These are phyloP conservation scores for Debaryomycetaceae sp. DNA, from an alignment of 1,139 yeast species.

Conservation along the genomic window DNA sequence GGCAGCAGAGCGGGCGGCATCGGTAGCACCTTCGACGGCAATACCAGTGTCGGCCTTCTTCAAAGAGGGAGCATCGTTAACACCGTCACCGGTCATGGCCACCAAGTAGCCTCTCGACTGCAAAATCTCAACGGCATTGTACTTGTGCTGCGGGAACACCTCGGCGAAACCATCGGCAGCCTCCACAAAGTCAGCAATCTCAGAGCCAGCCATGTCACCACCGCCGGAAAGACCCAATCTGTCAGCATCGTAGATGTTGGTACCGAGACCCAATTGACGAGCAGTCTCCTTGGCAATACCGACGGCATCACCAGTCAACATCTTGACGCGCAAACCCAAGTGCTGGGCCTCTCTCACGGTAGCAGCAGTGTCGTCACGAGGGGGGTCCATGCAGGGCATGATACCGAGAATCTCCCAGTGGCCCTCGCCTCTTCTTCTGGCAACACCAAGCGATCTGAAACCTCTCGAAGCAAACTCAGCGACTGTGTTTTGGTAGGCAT, in stretches of 20 bases:
- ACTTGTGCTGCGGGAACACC: slow-evolving; percentile 95
- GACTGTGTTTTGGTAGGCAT: slow-evolving; percentile 92
- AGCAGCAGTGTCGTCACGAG: slow-evolving; percentile 96
- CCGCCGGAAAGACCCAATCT: slow-evolving; percentile 95
- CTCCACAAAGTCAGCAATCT: slow-evolving; percentile 91
- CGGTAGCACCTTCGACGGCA: slow-evolving; percentile 96
- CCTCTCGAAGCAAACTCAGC: slow-evolving; percentile 98
- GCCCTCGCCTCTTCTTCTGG: slow-evolving; percentile 98
- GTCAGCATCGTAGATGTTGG: slow-evolving; percentile 95
- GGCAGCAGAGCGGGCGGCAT: slow-evolving; percentile 94
- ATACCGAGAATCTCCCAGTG: slow-evolving; percentile 98
- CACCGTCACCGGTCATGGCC: slow-evolving; percentile 99
- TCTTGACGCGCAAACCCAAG: slow-evolving; percentile 92
- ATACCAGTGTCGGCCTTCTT: slow-evolving; percentile 96
- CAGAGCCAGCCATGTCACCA: slow-evolving; percentile 95
- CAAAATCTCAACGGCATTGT: slow-evolving; percentile 81
- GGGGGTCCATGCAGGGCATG: slow-evolving; percentile 99
- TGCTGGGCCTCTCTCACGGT: slow-evolving; percentile 89
- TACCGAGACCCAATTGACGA: slow-evolving; percentile 95
- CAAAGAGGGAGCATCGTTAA: slow-evolving; percentile 92
- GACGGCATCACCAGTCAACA: slow-evolving; percentile 98
- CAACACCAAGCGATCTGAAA: slow-evolving; percentile 98
- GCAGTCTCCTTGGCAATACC: slow-evolving; percentile 98
- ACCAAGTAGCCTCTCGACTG: slow-evolving; percentile 90
- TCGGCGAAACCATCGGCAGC: slow-evolving; percentile 97